phyloP scores from a whole-genome alignment of 495 filamentous ascomycete genomes.

The Talaromyces proteolyticus region DNA sequence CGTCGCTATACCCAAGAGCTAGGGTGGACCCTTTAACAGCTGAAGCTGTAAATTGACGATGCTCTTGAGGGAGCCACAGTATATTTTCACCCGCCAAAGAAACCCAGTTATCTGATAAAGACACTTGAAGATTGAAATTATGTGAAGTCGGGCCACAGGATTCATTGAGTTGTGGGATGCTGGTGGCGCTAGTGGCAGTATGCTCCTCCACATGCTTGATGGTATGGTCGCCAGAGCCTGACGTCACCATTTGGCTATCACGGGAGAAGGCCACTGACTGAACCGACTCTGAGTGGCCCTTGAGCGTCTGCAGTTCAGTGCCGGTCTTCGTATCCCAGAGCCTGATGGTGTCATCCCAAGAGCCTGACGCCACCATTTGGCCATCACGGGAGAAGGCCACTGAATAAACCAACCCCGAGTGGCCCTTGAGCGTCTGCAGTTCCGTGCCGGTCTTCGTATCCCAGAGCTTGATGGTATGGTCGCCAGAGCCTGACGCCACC shows the following conservation, averaged over 20 bases:
- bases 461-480: constrained; percentile 20
- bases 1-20: neutral
- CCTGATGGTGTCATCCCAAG: constrained; percentile 17
- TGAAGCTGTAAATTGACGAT: constrained; percentile 13
- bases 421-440: constrained; percentile 13
- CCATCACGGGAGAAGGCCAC: constrained; percentile 27
- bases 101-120: too few species aligned
- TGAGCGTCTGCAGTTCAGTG: neutral
- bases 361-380: constrained; percentile 19
- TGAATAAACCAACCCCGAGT: constrained; percentile 11
- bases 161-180: too few species aligned
- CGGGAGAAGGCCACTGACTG: constrained; percentile 14
- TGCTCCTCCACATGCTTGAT: constrained; percentile 8
- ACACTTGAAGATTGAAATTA: too few species aligned
- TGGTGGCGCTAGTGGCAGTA: too few species aligned
- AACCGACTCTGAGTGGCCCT: neutral
- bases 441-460: constrained; percentile 9
- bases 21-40: constrained; percentile 6
- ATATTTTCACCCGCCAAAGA: constrained; percentile 14
- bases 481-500: constrained; percentile 13
- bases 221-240: constrained; percentile 11
- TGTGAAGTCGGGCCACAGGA: too few species aligned
- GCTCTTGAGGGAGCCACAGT: constrained; percentile 24
- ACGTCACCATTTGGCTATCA: constrained; percentile 12
- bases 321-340: constrained; percentile 15